Evolutionary conservation across 148 eudicot genomes (phyloP), one percentile per base, ranked within the genome.

Genomic region (Mesembryanthemum crystallinum): DNA sequence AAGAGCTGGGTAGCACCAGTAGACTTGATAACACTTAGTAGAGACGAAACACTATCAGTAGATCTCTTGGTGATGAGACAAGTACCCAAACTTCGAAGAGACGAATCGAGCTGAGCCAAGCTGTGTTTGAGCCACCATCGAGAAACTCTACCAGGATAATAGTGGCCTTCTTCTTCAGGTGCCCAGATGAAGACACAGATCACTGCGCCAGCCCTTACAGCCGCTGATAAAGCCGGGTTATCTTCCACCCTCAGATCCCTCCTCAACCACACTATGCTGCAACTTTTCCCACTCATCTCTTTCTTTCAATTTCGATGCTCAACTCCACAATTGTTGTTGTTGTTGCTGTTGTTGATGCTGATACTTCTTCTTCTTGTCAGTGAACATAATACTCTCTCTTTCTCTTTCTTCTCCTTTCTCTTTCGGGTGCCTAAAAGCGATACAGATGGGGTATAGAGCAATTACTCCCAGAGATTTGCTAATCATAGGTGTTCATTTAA

Each of bases 81-180:
- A 63, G 98, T 89, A 1, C 99, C 99, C 76, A 96, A 86, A 74
- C 86, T 92, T 71, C 82, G 87, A 18, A 96, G 84, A 71, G 98
- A 92, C 51, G 88, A 86, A 84, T 93, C 98, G 78, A 96, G 96
- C 39, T 89, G 89, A 42, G 86, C 75, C 72, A 96, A 85, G 61
- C 99, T 96, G 52, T 96, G 90, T 78, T 96, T 96, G 2, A 96
- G 89, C 99, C 99, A 92, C 98, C 98, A 96, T 74, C 99, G 84
- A 3, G 99, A 96, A 5, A 92, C 99, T 78, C 98, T 90, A 7
- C 99, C 99, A 42, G 99, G 98, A 57, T 86, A 86, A 72, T 85
- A 96, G 69, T 86, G 89, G 0, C 98, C 97, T 83, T 96, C 99
- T 79, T 96, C 99, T 76, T 96, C 99, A 69, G 99, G 99, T 57